Evolutionary conservation across 352 stramenopile species (phyloP), one percentile per base, ranked within the genome.

Genomic region (Aphanomyces astaci): DNA sequence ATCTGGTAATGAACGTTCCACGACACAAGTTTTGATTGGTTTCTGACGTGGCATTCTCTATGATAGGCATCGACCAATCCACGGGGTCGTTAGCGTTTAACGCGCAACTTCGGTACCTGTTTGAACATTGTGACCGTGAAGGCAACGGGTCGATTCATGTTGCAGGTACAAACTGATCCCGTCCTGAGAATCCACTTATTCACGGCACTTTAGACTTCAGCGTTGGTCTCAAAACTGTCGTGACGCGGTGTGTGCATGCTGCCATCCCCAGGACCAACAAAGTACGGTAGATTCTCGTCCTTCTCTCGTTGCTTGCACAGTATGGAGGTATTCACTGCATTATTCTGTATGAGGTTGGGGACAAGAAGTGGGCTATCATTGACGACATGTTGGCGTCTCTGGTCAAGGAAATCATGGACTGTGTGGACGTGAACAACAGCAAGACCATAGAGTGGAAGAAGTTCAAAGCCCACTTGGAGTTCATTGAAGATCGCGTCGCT

Each of bases 371-470:
- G 33, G 54, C 73, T 11, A 70, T 67, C 15, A 74, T 89, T 45
- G 66, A 74, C 9, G 73, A 66, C 19, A 73, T 91, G 13, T 73
- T 85, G 33, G 62, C 71, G 1, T 73, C 76, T 0, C 71, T 91
- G 10, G 77, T 78, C 4, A 87, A 80, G 52, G 81, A 88, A 55
- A 72, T 89, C 33, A 81, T 88, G 77, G 39, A 71, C 19, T 74
- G 75, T 30, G 45, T 91, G 2, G 83, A 87, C 68, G 77, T 73
- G 53, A 87, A 88, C 71, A 66, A 83, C 28, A 84, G 74, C 59
- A 71, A 76, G 22, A 72, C 73, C 25, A 84, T 91, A 63, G 81
- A 91, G 64, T 91, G 83, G 81, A 86, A 80, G 63, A 81, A 91
- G 59, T 91, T 89, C 55, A 82, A 81, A 4, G 78, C 81, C 56